These are phyloP conservation scores for Aspergillus bertholletiae DNA, from an alignment of 495 filamentous ascomycete species.

Conservation along the genomic window DNA sequence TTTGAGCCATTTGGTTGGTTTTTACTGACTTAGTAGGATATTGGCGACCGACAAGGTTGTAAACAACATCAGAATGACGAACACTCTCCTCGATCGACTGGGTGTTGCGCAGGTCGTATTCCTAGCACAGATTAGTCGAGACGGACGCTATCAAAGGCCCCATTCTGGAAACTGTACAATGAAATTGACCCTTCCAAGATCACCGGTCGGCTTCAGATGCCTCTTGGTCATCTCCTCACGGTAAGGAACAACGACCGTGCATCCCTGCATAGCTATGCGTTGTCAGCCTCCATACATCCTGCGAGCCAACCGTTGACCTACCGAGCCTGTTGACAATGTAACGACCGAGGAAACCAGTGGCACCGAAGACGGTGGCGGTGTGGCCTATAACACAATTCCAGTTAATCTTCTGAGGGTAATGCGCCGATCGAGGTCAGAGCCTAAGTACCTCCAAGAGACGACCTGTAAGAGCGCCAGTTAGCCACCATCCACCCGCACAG, in stretches of 20 bases:
- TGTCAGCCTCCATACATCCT: constrained; percentile 29
- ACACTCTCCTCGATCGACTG: constrained; percentile 95
- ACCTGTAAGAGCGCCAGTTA: constrained; percentile 49
- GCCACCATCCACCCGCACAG: constrained; percentile 9
- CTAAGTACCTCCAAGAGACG: constrained; percentile 74
- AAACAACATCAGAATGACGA: constrained; percentile 93
- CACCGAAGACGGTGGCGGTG: constrained; percentile 96
- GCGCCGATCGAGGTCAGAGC: constrained; percentile 15
- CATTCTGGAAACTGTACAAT: constrained; percentile 49
- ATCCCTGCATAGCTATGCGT: constrained; percentile 75
- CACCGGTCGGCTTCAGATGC: constrained; percentile 90
- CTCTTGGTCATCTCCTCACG: constrained; percentile 97
- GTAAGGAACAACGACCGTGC: constrained; percentile 88
- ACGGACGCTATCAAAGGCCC: neutral
- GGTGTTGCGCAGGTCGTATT: constrained; percentile 95
- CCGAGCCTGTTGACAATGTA: constrained; percentile 97
- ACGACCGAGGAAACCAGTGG: constrained; percentile 90
- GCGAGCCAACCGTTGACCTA: constrained; percentile 35
- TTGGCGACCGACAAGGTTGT: constrained; percentile 88
- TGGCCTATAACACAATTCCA: constrained; percentile 58
- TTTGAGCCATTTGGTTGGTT: neutral
- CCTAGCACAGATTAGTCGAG: constrained; percentile 44
- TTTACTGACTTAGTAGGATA: constrained; percentile 88
- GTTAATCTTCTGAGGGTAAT: constrained; percentile 20
- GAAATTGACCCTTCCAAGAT: constrained; percentile 85